Evolutionary conservation across 208 protist genomes (phyloP).

Genomic region (Crithidia sp.): DNA sequence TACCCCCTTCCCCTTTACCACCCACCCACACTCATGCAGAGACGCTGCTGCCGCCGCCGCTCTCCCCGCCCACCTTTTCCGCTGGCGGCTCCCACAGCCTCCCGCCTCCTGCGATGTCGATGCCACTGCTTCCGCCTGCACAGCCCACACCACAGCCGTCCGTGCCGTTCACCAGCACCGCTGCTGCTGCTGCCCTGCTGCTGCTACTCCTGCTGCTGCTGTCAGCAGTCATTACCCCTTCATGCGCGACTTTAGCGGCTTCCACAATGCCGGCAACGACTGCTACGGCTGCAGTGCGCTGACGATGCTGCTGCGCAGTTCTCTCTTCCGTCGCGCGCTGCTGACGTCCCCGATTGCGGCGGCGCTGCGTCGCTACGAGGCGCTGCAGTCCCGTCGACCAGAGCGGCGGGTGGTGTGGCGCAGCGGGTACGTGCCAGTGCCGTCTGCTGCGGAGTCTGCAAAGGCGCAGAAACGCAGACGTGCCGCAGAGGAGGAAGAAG

Average conservation of each 20-base stretch:
- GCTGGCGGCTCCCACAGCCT: background rate
- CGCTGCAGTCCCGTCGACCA: constrained; percentile 1
- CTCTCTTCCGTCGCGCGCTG: constrained; percentile 52
- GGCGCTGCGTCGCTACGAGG: constrained; percentile 28
- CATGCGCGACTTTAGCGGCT: constrained; percentile 66
- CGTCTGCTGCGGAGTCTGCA: background rate
- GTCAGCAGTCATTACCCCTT: background rate
- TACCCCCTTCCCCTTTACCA: constrained; percentile 6
- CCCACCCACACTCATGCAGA: background rate
- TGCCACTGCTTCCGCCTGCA: background rate
- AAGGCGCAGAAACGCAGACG: background rate
- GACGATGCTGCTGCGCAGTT: constrained; percentile 73
- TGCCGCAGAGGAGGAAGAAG: background rate
- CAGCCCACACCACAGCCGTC: background rate
- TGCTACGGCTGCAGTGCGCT: constrained; percentile 88
- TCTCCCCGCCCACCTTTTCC: background rate
- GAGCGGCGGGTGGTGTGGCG: constrained; percentile 29
- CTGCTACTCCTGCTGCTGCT: too few relatives aligned
- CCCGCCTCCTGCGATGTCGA: background rate
- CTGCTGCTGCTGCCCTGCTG: background rate
- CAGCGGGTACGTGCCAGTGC: constrained; percentile 20
- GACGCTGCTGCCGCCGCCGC: background rate
- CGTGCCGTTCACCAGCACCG: background rate
- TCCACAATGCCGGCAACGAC: constrained; percentile 76
- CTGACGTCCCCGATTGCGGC: constrained; percentile 27